phyloP scores from a whole-genome alignment of 495 filamentous ascomycete genomes.

The Xylaria cubensis region DNA sequence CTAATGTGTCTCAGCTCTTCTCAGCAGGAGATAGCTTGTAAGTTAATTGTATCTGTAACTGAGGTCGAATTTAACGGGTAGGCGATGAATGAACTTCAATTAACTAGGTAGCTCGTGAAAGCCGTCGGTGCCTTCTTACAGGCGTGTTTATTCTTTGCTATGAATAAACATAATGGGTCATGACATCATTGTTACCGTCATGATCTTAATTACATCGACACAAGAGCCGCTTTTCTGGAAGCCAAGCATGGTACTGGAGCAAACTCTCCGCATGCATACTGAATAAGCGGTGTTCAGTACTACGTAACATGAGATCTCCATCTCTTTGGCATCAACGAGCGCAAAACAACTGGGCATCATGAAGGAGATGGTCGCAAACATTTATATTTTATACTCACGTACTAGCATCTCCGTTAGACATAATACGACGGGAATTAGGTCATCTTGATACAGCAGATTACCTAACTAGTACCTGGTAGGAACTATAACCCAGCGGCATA shows the following conservation, averaged over 20 bases:
- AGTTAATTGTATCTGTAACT: not conserved
- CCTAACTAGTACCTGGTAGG: too few relatives aligned
- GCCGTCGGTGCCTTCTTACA: not conserved
- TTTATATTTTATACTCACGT: not conserved
- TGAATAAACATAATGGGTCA: not conserved
- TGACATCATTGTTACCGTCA: conserved; percentile 28
- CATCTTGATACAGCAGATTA: not conserved
- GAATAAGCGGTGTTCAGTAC: not conserved
- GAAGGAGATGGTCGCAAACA: not conserved
- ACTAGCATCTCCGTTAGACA: not conserved
- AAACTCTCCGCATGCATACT: conserved; percentile 14
- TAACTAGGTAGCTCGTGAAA: not conserved
- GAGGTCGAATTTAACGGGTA: not conserved
- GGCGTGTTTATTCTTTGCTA: not conserved
- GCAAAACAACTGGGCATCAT: not conserved
- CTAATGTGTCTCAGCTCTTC: not conserved
- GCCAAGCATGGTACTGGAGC: conserved; percentile 15
- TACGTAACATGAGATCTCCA: not conserved
- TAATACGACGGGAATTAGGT: not conserved
- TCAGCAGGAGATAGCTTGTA: not conserved
- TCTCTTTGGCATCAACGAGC: not conserved
- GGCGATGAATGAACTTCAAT: not conserved
- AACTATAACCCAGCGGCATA: not conserved
- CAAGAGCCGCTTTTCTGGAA: conserved; percentile 10
- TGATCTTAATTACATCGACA: conserved; percentile 14